These are phyloP conservation scores for Nyssa sinensis DNA, from an alignment of 148 eudicot species.

Conservation along the genomic window DNA sequence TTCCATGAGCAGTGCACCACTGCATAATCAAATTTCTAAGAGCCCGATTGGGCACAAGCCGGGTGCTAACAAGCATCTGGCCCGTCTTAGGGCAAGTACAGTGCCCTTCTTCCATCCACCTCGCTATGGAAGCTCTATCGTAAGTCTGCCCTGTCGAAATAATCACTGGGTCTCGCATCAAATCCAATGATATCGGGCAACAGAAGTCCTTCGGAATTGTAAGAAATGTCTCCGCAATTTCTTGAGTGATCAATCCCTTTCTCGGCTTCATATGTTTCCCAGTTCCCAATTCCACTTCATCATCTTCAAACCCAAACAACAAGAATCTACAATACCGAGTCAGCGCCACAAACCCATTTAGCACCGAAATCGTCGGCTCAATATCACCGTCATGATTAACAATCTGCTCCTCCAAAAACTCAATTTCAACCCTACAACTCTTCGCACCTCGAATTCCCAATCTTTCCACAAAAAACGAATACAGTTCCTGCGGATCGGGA, in stretches of 20 bases:
- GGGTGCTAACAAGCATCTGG: slow-evolving; percentile 56
- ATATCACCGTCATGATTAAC: slow-evolving; percentile 67
- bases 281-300: slow-evolving; percentile 44
- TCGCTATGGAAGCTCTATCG: slow-evolving; percentile 63
- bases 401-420: slow-evolving; percentile 89
- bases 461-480: slow-evolving; percentile 48
- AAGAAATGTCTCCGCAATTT: slow-evolving; percentile 57
- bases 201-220: slow-evolving; percentile 77
- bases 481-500: slow-evolving; percentile 41
- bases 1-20: slow-evolving; percentile 69
- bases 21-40: slow-evolving; percentile 68
- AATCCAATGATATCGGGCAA: slow-evolving; percentile 78
- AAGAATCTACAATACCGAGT: slow-evolving; percentile 66
- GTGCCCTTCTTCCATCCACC: slow-evolving; percentile 93
- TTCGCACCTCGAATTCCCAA: slow-evolving; percentile 47
- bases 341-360: slow-evolving; percentile 71
- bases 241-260: slow-evolving; percentile 43
- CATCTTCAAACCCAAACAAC: slow-evolving; percentile 73
- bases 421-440: slow-evolving; percentile 62
- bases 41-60: slow-evolving; percentile 64
- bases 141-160: slow-evolving; percentile 87
- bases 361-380: slow-evolving; percentile 63
- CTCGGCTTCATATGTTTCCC: slow-evolving; percentile 37
- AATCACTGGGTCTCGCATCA: slow-evolving; percentile 86
- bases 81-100: slow-evolving; percentile 90